Base-by-base conservation (phyloP, 768 basidiomycete species). In the Multifurca ochricompacta region DNA sequence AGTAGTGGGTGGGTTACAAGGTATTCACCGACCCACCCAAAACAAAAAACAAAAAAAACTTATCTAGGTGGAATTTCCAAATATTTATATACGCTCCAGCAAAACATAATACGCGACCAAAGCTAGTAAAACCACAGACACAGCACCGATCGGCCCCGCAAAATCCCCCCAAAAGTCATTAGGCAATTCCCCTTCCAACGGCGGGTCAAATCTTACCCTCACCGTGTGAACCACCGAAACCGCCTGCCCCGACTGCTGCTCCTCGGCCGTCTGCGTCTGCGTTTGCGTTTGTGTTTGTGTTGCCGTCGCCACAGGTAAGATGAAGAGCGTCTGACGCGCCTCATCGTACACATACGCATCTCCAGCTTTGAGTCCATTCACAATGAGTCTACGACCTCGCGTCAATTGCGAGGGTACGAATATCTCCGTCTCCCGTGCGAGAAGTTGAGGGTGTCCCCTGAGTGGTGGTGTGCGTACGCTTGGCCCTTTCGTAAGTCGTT, bases 341-440 rank as follows among this genome's bases (percentile, higher is more conserved):
- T 76, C 77, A 59, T 91, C 86, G 67, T 90, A 80, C 3, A 59
- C 49, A 65, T 79, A 83, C 19, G 62, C 65, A 54, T 86, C 83
- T 0, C 69, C 74, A 4, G 71, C 58, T 16, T 67, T 69, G 2
- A 87, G 72, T 0, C 85, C 83, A 25, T 73, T 67, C 0, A 92
- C 77, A 14, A 80, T 62, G 14, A 93, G 64, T 55, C 74, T 73
- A 51, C 84, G 71, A 0, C 76, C 78, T 14, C 74, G 76, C 1
- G 81, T 73, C 34, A 91, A 70, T 57, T 76, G 65, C 1, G 79
- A 76, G 0, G 91, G 90, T 6, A 91, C 59, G 69, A 83, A 95
- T 28, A 94, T 81, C 69, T 92, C 89, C n/a, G 90, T 91, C 63
- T 87, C 82, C 43, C 73, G 67, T n/a, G 81, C 75, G 23, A 65